phyloP scores from a whole-genome alignment of 257 asterid genomes.

The Fraxinus excelsior region DNA sequence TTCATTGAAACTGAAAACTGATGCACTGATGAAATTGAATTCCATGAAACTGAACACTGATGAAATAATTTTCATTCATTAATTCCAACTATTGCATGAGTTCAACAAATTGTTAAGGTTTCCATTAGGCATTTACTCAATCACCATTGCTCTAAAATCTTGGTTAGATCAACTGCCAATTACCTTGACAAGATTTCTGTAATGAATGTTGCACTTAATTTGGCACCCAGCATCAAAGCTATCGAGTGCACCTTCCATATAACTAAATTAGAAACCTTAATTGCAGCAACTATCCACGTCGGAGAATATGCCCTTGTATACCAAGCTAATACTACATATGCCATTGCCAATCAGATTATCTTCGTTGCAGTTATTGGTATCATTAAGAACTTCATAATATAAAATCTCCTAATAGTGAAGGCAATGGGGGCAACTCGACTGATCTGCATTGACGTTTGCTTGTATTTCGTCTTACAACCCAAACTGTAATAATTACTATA shows the following conservation, averaged over 20 bases:
- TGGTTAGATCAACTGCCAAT: neutral
- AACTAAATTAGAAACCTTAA: constrained; percentile 6
- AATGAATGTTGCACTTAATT: neutral
- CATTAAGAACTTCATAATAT: neutral
- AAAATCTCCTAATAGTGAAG: neutral
- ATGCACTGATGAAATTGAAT: no score
- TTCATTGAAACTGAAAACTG: no score
- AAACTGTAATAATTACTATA: neutral
- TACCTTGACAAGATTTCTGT: constrained; percentile 4
- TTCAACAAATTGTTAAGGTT: neutral
- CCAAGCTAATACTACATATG: neutral
- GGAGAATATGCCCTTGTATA: neutral
- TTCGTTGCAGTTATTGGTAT: neutral
- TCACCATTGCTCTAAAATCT: neutral
- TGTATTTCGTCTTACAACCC: neutral
- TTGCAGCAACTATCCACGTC: neutral
- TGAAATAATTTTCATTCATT: no score
- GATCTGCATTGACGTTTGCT: neutral
- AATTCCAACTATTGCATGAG: no score
- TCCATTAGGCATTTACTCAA: constrained; percentile 5
- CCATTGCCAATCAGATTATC: neutral
- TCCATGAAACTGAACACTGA: no score
- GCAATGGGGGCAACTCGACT: neutral
- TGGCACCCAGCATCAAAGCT: constrained; percentile 14
- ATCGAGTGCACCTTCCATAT: neutral